These are phyloP conservation scores for Pichia gijzeniarum DNA, from an alignment of 805 yeast genomes.

Conservation along the genomic window DNA sequence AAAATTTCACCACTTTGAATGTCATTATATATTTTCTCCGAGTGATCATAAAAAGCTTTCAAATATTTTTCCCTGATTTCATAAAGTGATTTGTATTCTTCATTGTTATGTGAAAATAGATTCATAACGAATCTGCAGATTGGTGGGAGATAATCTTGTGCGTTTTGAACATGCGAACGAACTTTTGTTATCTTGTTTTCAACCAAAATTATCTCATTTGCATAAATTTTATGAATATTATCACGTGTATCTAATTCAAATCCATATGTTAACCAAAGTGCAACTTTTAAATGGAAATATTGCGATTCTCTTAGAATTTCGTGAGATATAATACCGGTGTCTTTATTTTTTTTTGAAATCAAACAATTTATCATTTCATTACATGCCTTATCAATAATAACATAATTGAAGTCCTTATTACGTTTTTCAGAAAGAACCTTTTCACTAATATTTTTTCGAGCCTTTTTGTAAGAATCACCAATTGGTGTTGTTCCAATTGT, in stretches of 20 bases:
- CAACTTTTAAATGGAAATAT: conserved; percentile 44
- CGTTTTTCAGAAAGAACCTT: conserved; percentile 34
- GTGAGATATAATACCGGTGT: conserved; percentile 9
- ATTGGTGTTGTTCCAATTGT: conserved; percentile 64
- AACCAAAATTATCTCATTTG: conserved; percentile 47
- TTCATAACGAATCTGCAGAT: conserved; percentile 29
- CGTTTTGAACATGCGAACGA: conserved; percentile 51
- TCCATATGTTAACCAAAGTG: conserved; percentile 49
- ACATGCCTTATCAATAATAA: conserved; percentile 36
- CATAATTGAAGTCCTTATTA: conserved; percentile 28
- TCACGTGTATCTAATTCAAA: conserved; percentile 37
- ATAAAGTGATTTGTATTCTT: conserved; percentile 28
- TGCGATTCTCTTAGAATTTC: conserved; percentile 33
- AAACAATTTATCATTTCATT: conserved; percentile 20
- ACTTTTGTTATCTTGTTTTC: conserved; percentile 52
- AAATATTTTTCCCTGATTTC: conserved; percentile 45
- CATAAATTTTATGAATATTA: conserved; percentile 34
- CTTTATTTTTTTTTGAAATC: conserved; percentile 5
- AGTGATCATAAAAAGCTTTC: conserved; percentile 30
- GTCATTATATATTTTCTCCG: conserved; percentile 12
- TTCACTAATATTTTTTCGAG: conserved; percentile 43
- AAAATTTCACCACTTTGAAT: background rate
- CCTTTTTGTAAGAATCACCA: conserved; percentile 39
- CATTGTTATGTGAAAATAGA: conserved; percentile 13
- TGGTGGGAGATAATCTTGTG: conserved; percentile 47